A percentile compares a stretch with the other conserved stretches of the same genome.
phyloP scores from a whole-genome alignment of 2,329 filamentous ascomycete genomes.

The Colletotrichum aenigma region DNA sequence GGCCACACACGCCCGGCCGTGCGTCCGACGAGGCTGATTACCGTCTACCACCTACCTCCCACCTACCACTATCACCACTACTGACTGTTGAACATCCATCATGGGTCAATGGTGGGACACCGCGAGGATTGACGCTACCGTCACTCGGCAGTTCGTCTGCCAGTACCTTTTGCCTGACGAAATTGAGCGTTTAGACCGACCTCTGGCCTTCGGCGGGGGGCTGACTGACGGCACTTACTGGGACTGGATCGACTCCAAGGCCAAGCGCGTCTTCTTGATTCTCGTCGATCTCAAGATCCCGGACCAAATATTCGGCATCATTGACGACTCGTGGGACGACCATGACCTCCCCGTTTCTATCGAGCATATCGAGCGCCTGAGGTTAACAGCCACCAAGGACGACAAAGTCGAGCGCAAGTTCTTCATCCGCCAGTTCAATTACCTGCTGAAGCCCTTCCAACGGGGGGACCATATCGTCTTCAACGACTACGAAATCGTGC shows the following conservation, averaged over 20 bases:
- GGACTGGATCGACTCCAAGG: slow-evolving; percentile 76
- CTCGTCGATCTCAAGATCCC: slow-evolving; percentile 72
- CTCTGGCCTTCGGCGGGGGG: slow-evolving; percentile 70
- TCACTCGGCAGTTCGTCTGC: slow-evolving; percentile 70
- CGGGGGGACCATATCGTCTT: slow-evolving; percentile 68
- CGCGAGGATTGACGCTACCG: slow-evolving; percentile 70
- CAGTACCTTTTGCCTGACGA: slow-evolving; percentile 68
- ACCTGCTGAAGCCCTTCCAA: slow-evolving; percentile 67
- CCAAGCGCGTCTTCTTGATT: slow-evolving; percentile 73
- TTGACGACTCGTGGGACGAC: slow-evolving; percentile 80
- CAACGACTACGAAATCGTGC: slow-evolving; percentile 70
- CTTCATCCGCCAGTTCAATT: slow-evolving; percentile 72
- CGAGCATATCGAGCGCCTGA: slow-evolving; percentile 68
- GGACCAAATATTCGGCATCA: slow-evolving; percentile 75
- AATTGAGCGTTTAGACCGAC: slow-evolving; percentile 63
- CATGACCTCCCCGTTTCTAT: slow-evolving; percentile 72
- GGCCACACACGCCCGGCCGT: neutral
- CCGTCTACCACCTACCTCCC: neutral
- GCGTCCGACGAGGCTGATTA: neutral
- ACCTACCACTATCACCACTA: neutral
- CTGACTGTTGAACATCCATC: neutral
- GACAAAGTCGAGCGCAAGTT: slow-evolving; percentile 71
- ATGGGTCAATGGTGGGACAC: slow-evolving; percentile 69
- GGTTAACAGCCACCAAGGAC: slow-evolving; percentile 63
- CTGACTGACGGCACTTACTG: slow-evolving; percentile 76